phyloP scores from a whole-genome alignment of 768 basidiomycete genomes.

The Hygrophoropsis aurantiaca region DNA sequence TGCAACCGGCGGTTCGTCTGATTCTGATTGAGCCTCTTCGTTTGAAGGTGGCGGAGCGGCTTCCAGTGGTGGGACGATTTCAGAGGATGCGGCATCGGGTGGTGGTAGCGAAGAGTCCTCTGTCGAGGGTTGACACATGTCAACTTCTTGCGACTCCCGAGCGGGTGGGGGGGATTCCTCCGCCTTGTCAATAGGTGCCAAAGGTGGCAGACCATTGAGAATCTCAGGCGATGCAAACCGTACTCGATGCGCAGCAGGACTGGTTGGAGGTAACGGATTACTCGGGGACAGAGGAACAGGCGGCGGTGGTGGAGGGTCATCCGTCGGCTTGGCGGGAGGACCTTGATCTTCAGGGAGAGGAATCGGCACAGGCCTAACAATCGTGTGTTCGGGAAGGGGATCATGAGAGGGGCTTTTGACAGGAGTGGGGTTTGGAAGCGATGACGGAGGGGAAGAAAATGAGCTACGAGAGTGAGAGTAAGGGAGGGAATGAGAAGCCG shows the following conservation, averaged over 20 bases:
- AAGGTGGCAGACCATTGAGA: conserved; percentile 10
- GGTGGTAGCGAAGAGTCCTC: neutral
- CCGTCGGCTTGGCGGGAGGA: neutral
- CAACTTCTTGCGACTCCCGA: conserved; percentile 1
- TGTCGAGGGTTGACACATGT: neutral
- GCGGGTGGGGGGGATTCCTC: conserved; percentile 5
- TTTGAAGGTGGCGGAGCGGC: neutral
- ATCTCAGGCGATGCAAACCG: conserved; percentile 33
- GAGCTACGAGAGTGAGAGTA: conserved; percentile 9
- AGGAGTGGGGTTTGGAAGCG: conserved; percentile 10
- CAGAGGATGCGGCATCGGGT: neutral
- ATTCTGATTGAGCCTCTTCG: no score
- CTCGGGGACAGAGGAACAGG: neutral
- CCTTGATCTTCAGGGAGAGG: neutral
- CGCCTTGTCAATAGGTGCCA: conserved; percentile 1
- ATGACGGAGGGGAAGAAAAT: conserved; percentile 12
- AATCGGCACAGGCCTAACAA: no score
- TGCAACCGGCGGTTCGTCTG: neutral
- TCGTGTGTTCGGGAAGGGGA: neutral
- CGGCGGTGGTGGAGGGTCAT: neutral
- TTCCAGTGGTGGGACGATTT: neutral
- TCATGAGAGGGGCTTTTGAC: no score
- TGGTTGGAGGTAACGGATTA: neutral
- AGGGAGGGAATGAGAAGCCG: conserved; percentile 3
- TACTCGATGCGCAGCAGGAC: conserved; percentile 16